phyloP scores from a whole-genome alignment of 257 asterid genomes.

The Penstemon newberryi region DNA sequence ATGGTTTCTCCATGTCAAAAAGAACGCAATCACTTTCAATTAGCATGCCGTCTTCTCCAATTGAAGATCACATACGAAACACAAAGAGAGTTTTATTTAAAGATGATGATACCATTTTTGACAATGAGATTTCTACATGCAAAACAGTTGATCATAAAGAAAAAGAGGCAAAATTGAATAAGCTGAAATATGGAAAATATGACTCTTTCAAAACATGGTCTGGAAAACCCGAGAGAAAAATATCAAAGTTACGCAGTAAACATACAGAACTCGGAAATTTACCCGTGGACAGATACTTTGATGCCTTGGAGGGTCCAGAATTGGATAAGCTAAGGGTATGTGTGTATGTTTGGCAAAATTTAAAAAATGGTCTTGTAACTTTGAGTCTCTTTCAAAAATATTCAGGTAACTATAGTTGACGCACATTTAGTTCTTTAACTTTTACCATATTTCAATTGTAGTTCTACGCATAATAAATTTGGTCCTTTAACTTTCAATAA shows the following conservation, averaged over 20 bases:
- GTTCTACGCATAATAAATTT: no score
- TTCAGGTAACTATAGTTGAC: no score
- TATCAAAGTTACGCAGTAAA: conserved; percentile 53
- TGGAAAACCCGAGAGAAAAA: conserved; percentile 67
- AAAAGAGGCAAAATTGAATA: background rate
- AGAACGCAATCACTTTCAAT: conserved; percentile 49
- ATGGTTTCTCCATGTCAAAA: conserved; percentile 19
- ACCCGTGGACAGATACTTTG: conserved; percentile 67
- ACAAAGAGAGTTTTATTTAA: conserved; percentile 41
- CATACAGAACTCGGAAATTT: conserved; percentile 39
- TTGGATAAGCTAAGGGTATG: conserved; percentile 70
- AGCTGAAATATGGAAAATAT: conserved; percentile 50
- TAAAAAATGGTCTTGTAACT: no score
- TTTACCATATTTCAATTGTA: no score
- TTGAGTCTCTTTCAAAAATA: no score
- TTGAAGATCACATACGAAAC: conserved; percentile 29
- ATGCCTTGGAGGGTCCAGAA: conserved; percentile 90
- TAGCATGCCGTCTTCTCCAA: conserved; percentile 74
- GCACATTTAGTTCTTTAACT: no score
- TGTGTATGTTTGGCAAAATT: background rate
- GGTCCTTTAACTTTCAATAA: no score
- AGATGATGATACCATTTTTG: conserved; percentile 16
- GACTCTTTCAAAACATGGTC: conserved; percentile 89
- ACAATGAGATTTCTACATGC: background rate
- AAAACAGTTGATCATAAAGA: conserved; percentile 13